A percentile compares a stretch with the other conserved stretches of the same genome.
These are phyloP conservation scores for Torrubiellomyces zombiae DNA, from an alignment of 2,329 filamentous ascomycete species.

Conservation along the genomic window DNA sequence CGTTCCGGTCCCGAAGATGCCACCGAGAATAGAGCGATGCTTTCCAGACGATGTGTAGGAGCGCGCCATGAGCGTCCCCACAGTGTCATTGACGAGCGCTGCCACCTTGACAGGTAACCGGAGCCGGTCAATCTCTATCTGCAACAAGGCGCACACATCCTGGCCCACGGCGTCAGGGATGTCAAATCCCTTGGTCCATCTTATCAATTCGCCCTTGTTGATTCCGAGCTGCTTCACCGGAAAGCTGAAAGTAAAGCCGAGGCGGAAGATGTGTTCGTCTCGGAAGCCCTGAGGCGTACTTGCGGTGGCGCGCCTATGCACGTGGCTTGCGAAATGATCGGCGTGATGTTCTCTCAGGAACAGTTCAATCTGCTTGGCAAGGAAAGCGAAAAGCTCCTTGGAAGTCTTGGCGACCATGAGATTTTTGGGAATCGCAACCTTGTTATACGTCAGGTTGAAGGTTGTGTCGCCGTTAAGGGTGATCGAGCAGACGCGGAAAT, in stretches of 20 bases:
- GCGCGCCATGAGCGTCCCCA: conserved; percentile 92
- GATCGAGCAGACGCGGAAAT: conserved; percentile 95
- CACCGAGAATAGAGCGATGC: conserved; percentile 74
- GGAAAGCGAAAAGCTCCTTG: conserved; percentile 76
- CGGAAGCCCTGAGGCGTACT: conserved; percentile 41
- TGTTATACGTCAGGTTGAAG: conserved; percentile 84
- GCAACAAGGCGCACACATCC: conserved; percentile 82
- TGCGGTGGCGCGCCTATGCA: conserved; percentile 44
- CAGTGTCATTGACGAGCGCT: conserved; percentile 92
- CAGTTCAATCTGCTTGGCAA: conserved; percentile 78
- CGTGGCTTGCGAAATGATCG: conserved; percentile 64
- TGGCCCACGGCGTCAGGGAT: conserved; percentile 88
- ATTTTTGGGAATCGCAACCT: conserved; percentile 76
- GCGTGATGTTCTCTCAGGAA: conserved; percentile 80
- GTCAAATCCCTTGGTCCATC: conserved; percentile 98
- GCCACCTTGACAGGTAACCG: conserved; percentile 84
- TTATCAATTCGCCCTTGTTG: conserved; percentile 84
- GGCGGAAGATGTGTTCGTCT: conserved; percentile 69
- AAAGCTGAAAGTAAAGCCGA: conserved; percentile 99
- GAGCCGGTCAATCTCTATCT: conserved; percentile 75
- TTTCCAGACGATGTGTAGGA: conserved; percentile 87
- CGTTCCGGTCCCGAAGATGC: conserved; percentile 93
- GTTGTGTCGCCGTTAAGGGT: conserved; percentile 86
- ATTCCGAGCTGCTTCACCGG: conserved; percentile 88
- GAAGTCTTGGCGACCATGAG: conserved; percentile 82